Percentiles rank a stretch among this genome's conserved stretches.
phyloP scores from a whole-genome alignment of 257 asterid genomes.

The Oldenlandia corymbosa region DNA sequence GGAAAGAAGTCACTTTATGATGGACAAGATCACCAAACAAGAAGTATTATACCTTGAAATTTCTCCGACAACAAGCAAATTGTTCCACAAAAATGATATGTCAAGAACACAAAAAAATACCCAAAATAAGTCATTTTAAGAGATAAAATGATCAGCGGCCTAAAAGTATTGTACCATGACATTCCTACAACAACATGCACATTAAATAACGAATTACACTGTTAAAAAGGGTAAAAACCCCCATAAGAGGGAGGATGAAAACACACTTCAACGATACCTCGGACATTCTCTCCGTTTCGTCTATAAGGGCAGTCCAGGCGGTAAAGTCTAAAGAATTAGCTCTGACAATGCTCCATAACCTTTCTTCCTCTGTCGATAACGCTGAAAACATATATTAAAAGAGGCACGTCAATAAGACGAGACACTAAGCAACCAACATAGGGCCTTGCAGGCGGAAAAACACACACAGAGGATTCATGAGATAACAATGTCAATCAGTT shows the following conservation, averaged over 20 bases:
- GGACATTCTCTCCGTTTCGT: conserved; percentile 82
- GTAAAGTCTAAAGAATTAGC: conserved; percentile 78
- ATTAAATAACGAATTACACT: too few relatives aligned
- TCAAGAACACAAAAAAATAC: too few relatives aligned
- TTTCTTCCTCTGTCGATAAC: conserved; percentile 83
- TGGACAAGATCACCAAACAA: neutral
- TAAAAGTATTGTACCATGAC: neutral
- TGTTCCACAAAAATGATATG: too few relatives aligned
- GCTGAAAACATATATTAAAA: conserved; percentile 34
- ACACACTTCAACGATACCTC: conserved; percentile 50
- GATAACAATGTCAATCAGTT: too few relatives aligned
- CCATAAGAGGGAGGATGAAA: too few relatives aligned
- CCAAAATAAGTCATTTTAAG: neutral
- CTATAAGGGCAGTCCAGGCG: conserved; percentile 93
- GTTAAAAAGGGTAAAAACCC: neutral
- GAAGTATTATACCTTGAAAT: neutral
- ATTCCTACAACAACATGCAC: neutral
- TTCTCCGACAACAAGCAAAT: neutral
- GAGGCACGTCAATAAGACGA: neutral
- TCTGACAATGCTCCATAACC: conserved; percentile 87
- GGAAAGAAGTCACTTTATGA: neutral
- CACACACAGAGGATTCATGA: too few relatives aligned
- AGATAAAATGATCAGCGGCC: neutral
- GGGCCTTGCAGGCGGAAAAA: too few relatives aligned
- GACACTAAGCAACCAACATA: neutral